Evolutionary conservation across 1,284 basidiomycete genomes (phyloP).

Genomic region (Pseudozyma flocculosa): DNA sequence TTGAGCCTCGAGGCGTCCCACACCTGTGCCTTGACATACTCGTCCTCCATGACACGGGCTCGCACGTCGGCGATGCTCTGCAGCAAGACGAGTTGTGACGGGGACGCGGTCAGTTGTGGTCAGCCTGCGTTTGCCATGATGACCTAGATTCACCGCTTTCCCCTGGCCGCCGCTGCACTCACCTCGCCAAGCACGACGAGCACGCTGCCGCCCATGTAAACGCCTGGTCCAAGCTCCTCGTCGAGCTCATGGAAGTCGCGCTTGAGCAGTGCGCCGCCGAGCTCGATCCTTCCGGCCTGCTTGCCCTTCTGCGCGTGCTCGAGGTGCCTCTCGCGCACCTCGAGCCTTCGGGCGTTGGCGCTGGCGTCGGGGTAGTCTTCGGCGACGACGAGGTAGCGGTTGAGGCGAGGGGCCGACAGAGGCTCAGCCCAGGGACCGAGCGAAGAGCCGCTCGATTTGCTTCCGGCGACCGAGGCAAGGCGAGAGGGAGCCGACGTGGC

Average conservation of each 20-base stretch:
- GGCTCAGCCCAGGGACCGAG: slow-evolving; percentile 31
- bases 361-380: slow-evolving; percentile 30
- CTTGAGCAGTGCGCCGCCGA: slow-evolving; percentile 40
- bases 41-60: slow-evolving; percentile 30
- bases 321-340: slow-evolving; percentile 43
- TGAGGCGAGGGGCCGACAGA: slow-evolving; percentile 12
- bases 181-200: slow-evolving; percentile 37
- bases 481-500: too few species aligned
- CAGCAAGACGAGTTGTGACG: too few species aligned
- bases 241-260: slow-evolving; percentile 37
- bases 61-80: slow-evolving; percentile 38
- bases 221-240: slow-evolving; percentile 25
- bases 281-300: slow-evolving; percentile 33
- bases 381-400: slow-evolving; percentile 41
- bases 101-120: too few species aligned
- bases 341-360: slow-evolving; percentile 34
- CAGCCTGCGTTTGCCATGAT: too few species aligned
- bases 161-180: too few species aligned
- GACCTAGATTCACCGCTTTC: too few species aligned
- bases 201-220: slow-evolving; percentile 28
- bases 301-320: slow-evolving; percentile 35
- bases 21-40: slow-evolving; percentile 34
- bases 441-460: not conserved
- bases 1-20: slow-evolving; percentile 32
- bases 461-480: too few species aligned